These are phyloP conservation scores for Amanita molliuscula DNA, from an alignment of 768 basidiomycete genomes.

Conservation along the genomic window DNA sequence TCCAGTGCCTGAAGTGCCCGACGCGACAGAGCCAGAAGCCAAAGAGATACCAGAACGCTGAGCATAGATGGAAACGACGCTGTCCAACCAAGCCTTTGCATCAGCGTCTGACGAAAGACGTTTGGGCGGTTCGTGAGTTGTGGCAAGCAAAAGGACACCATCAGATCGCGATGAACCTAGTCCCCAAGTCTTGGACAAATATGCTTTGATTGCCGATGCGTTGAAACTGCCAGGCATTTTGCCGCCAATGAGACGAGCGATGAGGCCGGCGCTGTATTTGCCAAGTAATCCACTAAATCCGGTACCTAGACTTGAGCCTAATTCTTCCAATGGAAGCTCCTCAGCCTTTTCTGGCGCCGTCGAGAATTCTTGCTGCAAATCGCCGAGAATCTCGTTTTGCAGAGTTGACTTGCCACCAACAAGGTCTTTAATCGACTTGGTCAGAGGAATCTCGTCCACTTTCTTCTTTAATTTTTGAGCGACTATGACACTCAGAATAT, in stretches of 20 bases:
- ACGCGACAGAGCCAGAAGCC: constrained; percentile 53
- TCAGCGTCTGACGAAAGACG: constrained; percentile 86
- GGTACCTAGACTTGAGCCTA: constrained; percentile 72
- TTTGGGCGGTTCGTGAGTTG: constrained; percentile 90
- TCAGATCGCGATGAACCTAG: constrained; percentile 87
- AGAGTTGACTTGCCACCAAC: constrained; percentile 98
- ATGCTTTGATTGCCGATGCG: constrained; percentile 76
- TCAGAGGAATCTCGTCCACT: constrained; percentile 77
- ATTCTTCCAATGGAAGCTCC: constrained; percentile 92
- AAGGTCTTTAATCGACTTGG: constrained; percentile 96
- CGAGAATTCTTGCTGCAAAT: constrained; percentile 89
- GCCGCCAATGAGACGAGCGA: constrained; percentile 84
- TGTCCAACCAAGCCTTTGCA: constrained; percentile 89
- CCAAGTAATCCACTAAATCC: constrained; percentile 85
- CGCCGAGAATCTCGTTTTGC: constrained; percentile 97
- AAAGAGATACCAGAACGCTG: constrained; percentile 83
- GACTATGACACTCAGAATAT: constrained; percentile 80
- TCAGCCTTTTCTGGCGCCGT: constrained; percentile 98
- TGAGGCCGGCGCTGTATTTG: constrained; percentile 85
- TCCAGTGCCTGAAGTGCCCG: constrained; percentile 51
- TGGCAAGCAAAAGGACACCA: constrained; percentile 80
- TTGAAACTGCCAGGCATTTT: constrained; percentile 99
- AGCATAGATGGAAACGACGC: constrained; percentile 76
- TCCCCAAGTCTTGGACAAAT: constrained; percentile 92
- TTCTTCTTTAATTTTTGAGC: constrained; percentile 98